These are phyloP conservation scores for Phyllachora maydis DNA, from an alignment of 2,329 filamentous ascomycete species.

Conservation along the genomic window DNA sequence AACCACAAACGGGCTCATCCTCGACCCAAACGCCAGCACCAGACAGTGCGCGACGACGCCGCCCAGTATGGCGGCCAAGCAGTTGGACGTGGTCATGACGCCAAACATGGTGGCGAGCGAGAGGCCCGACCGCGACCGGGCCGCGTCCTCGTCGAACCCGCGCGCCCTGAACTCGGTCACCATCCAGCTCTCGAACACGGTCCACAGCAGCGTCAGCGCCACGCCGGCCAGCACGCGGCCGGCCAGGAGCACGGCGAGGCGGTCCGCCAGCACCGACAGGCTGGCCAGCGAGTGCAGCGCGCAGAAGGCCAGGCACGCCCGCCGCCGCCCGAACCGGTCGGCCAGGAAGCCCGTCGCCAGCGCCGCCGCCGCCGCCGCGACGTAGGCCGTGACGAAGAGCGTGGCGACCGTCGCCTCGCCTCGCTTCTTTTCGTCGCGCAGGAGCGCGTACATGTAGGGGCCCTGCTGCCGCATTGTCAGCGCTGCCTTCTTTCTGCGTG, in stretches of 20 bases:
- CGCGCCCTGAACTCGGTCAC: conserved; percentile 29
- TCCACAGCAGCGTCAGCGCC: conserved; percentile 30
- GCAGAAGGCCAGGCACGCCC: conserved; percentile 4
- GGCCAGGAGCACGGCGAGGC: conserved; percentile 3
- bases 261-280: conserved; percentile 3
- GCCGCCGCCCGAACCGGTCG: conserved; percentile 4
- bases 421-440: conserved; percentile 5
- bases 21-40: conserved; percentile 21
- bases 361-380: conserved; percentile 5
- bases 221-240: conserved; percentile 27
- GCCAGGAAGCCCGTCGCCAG: conserved; percentile 4
- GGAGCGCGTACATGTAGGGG: conserved; percentile 4
- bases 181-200: conserved; percentile 37
- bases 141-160: conserved; percentile 17
- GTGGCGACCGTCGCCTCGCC: conserved; percentile 4
- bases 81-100: conserved; percentile 25
- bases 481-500: too few relatives aligned
- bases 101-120: conserved; percentile 28
- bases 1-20: conserved; percentile 25
- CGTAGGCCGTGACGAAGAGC: conserved; percentile 4
- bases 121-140: too few relatives aligned
- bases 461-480: conserved; percentile 1
- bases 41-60: conserved; percentile 27
- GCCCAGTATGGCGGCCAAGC: conserved; percentile 26
- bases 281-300: conserved; percentile 4